Percentiles rank a stretch among this genome's conserved stretches.
These are phyloP conservation scores for Leishmania martiniquensis DNA, from an alignment of 208 protist genomes.

Conservation along the genomic window DNA sequence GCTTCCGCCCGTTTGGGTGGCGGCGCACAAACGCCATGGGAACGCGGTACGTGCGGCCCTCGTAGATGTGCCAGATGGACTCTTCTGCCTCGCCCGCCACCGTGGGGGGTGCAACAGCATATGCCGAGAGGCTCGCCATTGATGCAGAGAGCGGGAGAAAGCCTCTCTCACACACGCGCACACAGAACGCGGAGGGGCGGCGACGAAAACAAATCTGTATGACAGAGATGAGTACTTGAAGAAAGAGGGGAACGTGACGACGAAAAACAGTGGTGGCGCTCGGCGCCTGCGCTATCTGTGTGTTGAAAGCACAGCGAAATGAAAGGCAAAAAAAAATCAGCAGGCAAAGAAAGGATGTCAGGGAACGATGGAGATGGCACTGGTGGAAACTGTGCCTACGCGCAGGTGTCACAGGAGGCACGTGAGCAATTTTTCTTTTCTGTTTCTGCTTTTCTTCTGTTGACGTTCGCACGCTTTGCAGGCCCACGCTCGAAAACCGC, in stretches of 20 bases:
- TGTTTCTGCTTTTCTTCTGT: too few relatives aligned
- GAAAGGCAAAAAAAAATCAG: too few relatives aligned
- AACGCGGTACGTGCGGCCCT: slow-evolving; percentile 24
- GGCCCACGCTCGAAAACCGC: background rate
- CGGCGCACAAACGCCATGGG: slow-evolving; percentile 29
- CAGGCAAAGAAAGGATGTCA: background rate
- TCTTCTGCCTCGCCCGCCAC: background rate
- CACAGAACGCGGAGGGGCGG: background rate
- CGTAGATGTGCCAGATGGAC: slow-evolving; percentile 24
- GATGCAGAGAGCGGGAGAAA: too few relatives aligned
- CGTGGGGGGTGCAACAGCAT: background rate
- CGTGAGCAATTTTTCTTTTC: too few relatives aligned
- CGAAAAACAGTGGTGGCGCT: background rate
- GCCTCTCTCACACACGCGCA: background rate
- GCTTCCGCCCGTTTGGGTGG: slow-evolving; percentile 26
- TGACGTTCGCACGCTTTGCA: too few relatives aligned
- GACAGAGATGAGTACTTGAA: background rate
- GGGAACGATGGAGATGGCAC: background rate
- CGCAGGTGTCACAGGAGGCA: background rate
- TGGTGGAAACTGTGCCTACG: background rate
- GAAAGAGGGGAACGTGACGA: background rate
- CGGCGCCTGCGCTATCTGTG: background rate
- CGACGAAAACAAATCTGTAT: too few relatives aligned
- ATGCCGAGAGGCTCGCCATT: background rate
- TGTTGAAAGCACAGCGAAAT: too few relatives aligned